Evolutionary conservation across 306 rosid genomes (phyloP).

Genomic region (Acacia acuminata): DNA sequence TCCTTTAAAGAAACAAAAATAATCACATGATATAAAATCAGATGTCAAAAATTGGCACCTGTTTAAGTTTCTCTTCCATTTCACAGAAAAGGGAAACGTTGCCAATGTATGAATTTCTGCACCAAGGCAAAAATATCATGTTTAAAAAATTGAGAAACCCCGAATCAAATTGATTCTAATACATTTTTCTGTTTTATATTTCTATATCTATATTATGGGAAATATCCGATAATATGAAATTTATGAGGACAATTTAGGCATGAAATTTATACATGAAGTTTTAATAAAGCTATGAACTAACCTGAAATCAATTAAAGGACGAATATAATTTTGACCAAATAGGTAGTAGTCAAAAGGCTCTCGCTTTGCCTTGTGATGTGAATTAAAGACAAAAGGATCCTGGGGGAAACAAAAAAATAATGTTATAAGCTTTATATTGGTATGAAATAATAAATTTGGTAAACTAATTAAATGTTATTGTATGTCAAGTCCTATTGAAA

Average conservation of each 20-base stretch:
- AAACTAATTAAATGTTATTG: neutral
- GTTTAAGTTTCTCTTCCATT: neutral
- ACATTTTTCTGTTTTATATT: neutral
- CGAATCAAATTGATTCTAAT: neutral
- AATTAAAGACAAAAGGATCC: neutral
- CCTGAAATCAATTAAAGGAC: conserved; percentile 6
- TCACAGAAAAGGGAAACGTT: neutral
- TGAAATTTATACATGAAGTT: no score
- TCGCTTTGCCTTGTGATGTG: neutral
- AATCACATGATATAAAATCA: neutral
- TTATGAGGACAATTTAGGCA: no score
- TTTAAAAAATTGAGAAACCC: neutral
- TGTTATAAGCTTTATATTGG: neutral
- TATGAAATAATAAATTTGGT: neutral
- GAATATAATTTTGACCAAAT: neutral
- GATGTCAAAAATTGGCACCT: neutral
- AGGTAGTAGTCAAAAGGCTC: neutral
- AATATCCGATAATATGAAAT: neutral
- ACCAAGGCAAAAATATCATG: neutral
- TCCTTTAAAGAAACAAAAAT: neutral
- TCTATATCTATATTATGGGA: neutral
- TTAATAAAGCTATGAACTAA: neutral
- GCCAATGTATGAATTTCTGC: conserved; percentile 7
- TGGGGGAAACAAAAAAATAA: neutral
- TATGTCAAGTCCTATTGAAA: no score